Evolutionary conservation across 1,284 basidiomycete genomes (phyloP).

Genomic region (Mycosarcoma maydis): DNA sequence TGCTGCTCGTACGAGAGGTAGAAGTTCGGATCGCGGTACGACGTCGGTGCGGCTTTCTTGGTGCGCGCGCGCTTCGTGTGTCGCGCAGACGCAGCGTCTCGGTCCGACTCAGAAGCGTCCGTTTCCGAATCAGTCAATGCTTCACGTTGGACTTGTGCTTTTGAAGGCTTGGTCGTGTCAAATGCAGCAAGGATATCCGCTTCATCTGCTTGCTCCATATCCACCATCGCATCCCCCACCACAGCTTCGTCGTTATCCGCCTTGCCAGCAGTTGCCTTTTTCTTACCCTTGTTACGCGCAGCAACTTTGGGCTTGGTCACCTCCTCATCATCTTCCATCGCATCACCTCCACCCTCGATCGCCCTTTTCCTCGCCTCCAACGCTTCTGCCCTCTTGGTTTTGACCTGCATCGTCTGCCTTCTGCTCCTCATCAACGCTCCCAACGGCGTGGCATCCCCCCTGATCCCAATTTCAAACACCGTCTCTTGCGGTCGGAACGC

Average conservation of each 20-base stretch:
- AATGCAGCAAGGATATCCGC: slow-evolving; percentile 48
- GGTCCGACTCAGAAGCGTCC: slow-evolving; percentile 67
- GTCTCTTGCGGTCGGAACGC: slow-evolving; percentile 88
- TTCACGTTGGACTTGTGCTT: too few species aligned
- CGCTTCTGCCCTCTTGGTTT: slow-evolving; percentile 67
- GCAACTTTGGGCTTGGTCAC: not conserved
- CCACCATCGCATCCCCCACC: slow-evolving; percentile 67
- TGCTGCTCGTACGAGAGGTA: slow-evolving; percentile 92
- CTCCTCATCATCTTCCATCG: slow-evolving; percentile 16
- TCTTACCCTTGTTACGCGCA: slow-evolving; percentile 23
- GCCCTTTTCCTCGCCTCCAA: slow-evolving; percentile 60
- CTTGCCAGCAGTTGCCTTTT: slow-evolving; percentile 34
- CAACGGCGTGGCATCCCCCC: slow-evolving; percentile 72
- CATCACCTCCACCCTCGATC: slow-evolving; percentile 29
- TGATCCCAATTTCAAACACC: slow-evolving; percentile 86
- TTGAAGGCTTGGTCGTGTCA: slow-evolving; percentile 23
- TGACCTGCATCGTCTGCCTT: slow-evolving; percentile 78
- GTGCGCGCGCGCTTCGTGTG: slow-evolving; percentile 37
- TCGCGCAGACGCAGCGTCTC: slow-evolving; percentile 65
- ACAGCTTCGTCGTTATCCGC: slow-evolving; percentile 62
- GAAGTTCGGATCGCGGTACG: slow-evolving; percentile 83
- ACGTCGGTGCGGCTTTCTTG: slow-evolving; percentile 43
- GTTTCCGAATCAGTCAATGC: slow-evolving; percentile 2
- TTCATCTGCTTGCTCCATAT: slow-evolving; percentile 73
- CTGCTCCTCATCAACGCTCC: slow-evolving; percentile 83